Base-by-base conservation (phyloP, 2,329 filamentous ascomycete species). In the Cercospora zeina region DNA sequence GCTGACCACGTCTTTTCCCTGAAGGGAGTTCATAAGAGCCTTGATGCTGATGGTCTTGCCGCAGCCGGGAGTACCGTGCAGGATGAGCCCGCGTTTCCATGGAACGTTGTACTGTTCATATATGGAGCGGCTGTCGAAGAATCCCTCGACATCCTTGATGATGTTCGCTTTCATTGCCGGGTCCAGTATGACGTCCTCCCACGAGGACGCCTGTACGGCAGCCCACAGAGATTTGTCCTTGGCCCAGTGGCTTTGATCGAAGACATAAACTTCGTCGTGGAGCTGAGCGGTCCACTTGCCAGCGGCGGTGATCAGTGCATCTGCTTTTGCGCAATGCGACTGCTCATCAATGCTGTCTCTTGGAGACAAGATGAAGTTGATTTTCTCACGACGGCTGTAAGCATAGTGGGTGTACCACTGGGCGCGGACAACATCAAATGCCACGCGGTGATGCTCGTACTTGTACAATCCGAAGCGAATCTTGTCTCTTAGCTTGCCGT, bases 31-130 rank as follows among this genome's bases (percentile, higher is more conserved):
- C 77, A 65, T 71, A 19, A 71, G 61, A 13, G 70, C 70, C 63
- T 79, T 79, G 70, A 80, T 76, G 5, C 74, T 76, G 57, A 80
- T 76, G 1, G 79, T 81, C 69, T 81, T 80, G n/a, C 78, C 78
- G 62, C 77, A 76, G 67, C 77, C 49, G 65, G 74, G 42, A 11
- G 73, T 84, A 0, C 87, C 63, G 49, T 67, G 64, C 37, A 68
- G 34, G 47, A 68, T 66, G 13, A 81, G 69, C n/a, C 79, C 79
- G 19, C 79, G 73, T 62, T 80, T 81, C 79, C 79, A 81, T 0
- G 79, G 78, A 6, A 81, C 79, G 0, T 75, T 73, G 33, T 79
- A 76, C n/a, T 77, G 71, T n/a, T 73, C 68, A 67, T 81, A 81
- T 3, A 77, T 65, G 1, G 73, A 69, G 45, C 70, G 67, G 33